phyloP scores from a whole-genome alignment of 257 asterid species.

The Fraxinus quadrangulata region DNA sequence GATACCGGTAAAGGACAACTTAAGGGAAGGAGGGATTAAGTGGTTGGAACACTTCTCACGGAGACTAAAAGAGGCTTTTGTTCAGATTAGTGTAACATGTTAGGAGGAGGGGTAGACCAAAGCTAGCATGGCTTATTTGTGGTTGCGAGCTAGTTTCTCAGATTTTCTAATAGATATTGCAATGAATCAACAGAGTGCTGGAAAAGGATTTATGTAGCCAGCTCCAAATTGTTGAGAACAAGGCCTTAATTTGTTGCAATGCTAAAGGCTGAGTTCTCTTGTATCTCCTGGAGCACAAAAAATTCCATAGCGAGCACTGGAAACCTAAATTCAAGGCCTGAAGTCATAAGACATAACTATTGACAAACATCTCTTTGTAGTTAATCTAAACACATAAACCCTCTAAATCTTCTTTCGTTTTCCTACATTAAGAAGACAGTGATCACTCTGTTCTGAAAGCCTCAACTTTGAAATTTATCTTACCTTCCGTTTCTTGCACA shows the following conservation, averaged over 20 bases:
- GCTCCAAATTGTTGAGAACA: background rate
- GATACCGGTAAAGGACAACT: background rate
- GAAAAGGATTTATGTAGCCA: background rate
- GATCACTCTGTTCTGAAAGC: background rate
- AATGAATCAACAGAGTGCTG: background rate
- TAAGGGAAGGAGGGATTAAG: background rate
- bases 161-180: background rate
- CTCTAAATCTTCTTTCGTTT: background rate
- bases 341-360: background rate
- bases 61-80: background rate
- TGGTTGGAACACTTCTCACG: background rate
- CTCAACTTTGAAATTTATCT: conserved; percentile 17
- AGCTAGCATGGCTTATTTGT: background rate
- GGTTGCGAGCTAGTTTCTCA: background rate
- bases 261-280: background rate
- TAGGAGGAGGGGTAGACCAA: background rate
- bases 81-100: background rate
- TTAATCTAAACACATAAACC: conserved; percentile 4
- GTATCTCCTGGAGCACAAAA: background rate
- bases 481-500: conserved; percentile 85
- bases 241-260: background rate
- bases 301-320: background rate
- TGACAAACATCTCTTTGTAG: background rate
- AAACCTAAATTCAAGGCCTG: background rate
- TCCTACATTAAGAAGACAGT: background rate